Evolutionary conservation across 2,329 filamentous ascomycete species (phyloP).

Genomic region (Fonsecaea nubica): DNA sequence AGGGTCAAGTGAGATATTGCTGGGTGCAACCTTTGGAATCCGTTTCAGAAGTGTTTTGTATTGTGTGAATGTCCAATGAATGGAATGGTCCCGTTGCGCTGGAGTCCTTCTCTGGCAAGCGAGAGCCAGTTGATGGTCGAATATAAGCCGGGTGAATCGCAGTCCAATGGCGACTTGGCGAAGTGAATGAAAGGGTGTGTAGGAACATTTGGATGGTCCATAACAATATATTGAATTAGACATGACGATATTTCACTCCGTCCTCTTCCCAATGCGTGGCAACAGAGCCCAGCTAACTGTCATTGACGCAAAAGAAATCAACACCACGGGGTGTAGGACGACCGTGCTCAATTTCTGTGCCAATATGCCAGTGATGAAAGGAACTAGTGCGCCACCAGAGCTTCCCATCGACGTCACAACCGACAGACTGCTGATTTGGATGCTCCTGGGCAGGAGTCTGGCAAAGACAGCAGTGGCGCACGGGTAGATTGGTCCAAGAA

Average conservation of each 20-base stretch:
- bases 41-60: constrained; percentile 17
- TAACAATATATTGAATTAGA: constrained; percentile 7
- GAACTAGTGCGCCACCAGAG: constrained; percentile 51
- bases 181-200: background rate
- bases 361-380: constrained; percentile 58
- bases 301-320: constrained; percentile 63
- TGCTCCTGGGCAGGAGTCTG: constrained; percentile 44
- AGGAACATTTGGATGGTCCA: background rate
- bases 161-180: constrained; percentile 1
- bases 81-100: background rate
- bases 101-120: background rate
- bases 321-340: constrained; percentile 61
- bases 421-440: constrained; percentile 50
- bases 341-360: constrained; percentile 56
- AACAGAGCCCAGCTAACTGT: constrained; percentile 58
- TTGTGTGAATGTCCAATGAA: background rate
- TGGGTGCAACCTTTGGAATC: constrained; percentile 5
- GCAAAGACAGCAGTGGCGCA: constrained; percentile 55
- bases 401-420: constrained; percentile 52
- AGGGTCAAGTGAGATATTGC: constrained; percentile 4
- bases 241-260: constrained; percentile 47
- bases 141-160: background rate
- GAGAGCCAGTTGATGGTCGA: background rate
- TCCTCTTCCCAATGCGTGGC: constrained; percentile 59
- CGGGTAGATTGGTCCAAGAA: constrained; percentile 81